Conservation (phyloP, 176 grass and related monocot species). For the Otatea glauca region DNA sequence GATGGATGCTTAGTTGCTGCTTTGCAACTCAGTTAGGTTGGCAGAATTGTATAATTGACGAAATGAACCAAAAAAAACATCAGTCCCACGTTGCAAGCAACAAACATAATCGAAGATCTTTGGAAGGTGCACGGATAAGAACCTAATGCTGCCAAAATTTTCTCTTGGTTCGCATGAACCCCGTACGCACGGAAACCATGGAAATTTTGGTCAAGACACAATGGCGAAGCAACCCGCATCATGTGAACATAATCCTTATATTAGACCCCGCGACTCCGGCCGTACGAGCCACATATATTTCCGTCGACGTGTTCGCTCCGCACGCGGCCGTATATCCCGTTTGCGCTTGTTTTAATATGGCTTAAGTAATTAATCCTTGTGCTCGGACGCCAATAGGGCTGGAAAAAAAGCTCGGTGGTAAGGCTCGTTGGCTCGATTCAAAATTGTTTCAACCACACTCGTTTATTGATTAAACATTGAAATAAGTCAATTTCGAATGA, state of each 20-base stretch:
- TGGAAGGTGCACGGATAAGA: slow-evolving; percentile 2
- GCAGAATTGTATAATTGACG: slow-evolving; percentile 8
- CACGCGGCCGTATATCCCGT: too few relatives aligned
- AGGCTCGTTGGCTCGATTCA: too few relatives aligned
- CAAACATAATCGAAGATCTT: background rate
- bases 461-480: too few relatives aligned
- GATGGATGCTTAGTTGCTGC: background rate
- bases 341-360: too few relatives aligned
- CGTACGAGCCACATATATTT: too few relatives aligned
- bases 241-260: background rate
- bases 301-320: too few relatives aligned
- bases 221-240: background rate
- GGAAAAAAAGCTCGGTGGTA: too few relatives aligned
- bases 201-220: background rate
- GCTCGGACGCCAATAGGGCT: too few relatives aligned
- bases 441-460: too few relatives aligned
- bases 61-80: slow-evolving; percentile 8
- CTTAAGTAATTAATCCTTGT: too few relatives aligned
- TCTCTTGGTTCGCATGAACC: background rate
- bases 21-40: background rate
- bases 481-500: too few relatives aligned
- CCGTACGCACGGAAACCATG: background rate
- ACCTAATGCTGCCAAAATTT: background rate
- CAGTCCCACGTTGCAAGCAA: background rate
- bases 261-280: too few relatives aligned